Percentiles rank a stretch among this genome's conserved stretches.
Conservation (phyloP, 768 basidiomycete genomes). For the Tylopilus cervinicoccineus region DNA sequence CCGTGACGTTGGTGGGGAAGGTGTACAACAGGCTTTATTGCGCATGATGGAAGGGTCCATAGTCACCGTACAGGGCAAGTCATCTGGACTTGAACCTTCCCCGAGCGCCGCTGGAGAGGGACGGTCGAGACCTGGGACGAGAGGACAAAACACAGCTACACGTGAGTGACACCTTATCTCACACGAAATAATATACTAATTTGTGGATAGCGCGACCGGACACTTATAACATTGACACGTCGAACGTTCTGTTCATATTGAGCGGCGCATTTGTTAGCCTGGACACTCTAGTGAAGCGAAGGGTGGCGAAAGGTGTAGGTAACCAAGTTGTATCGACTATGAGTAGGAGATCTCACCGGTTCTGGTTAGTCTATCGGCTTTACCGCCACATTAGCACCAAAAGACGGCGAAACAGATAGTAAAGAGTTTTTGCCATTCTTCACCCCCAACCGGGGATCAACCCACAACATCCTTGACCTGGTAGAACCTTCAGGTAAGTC, state of each 20-base stretch:
- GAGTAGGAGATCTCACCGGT: background rate
- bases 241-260: slow-evolving; percentile 90
- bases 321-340: background rate
- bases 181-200: too few relatives aligned
- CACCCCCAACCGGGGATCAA: slow-evolving; percentile 62
- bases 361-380: slow-evolving; percentile 84
- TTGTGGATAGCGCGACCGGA: slow-evolving; percentile 54
- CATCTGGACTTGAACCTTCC: slow-evolving; percentile 42
- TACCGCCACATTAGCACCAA: slow-evolving; percentile 46
- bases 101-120: slow-evolving; percentile 43
- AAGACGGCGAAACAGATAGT: slow-evolving; percentile 35
- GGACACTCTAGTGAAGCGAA: slow-evolving; percentile 73
- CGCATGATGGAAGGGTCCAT: slow-evolving; percentile 93
- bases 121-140: slow-evolving; percentile 47
- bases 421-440: slow-evolving; percentile 62
- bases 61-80: slow-evolving; percentile 78
- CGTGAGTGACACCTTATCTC: slow-evolving; percentile 13
- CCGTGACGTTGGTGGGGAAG: slow-evolving; percentile 92
- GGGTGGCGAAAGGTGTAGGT: slow-evolving; percentile 82
- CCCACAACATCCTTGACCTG: slow-evolving; percentile 55
- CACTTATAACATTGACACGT: slow-evolving; percentile 75
- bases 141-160: slow-evolving; percentile 37
- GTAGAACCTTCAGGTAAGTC: slow-evolving; percentile 65
- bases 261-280: slow-evolving; percentile 95
- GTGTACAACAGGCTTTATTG: slow-evolving; percentile 89